Conservation (phyloP, 2,329 filamentous ascomycete species). For the Nemania diffusa region DNA sequence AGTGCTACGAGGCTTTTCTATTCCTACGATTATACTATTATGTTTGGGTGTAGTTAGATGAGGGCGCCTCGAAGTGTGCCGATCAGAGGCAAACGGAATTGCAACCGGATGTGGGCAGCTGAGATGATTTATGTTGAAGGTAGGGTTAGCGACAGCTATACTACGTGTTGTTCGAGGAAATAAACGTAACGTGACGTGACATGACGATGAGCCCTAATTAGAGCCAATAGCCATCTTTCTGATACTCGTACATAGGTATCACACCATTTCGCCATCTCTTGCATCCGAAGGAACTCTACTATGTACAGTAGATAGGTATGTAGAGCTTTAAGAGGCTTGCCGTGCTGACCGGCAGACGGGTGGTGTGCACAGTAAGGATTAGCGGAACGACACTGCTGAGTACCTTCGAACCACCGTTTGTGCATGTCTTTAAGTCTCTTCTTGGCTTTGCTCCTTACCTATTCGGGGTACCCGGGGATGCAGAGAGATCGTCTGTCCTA, state of each 20-base stretch:
- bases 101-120: slow-evolving; percentile 18
- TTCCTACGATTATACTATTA: neutral
- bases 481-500: neutral
- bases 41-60: neutral
- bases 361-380: slow-evolving; percentile 21
- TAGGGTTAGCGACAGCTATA: slow-evolving; percentile 16
- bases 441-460: slow-evolving; percentile 13
- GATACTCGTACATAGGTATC: slow-evolving; percentile 14
- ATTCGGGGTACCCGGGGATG: slow-evolving; percentile 17
- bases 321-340: slow-evolving; percentile 14
- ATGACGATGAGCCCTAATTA: slow-evolving; percentile 8
- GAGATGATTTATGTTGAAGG: slow-evolving; percentile 28
- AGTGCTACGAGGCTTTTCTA: neutral
- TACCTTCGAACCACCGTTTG: slow-evolving; percentile 18
- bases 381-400: neutral
- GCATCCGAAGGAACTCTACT: slow-evolving; percentile 12
- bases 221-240: slow-evolving; percentile 16
- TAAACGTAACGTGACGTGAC: slow-evolving; percentile 19
- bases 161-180: slow-evolving; percentile 8
- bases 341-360: slow-evolving; percentile 30
- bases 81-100: slow-evolving; percentile 2
- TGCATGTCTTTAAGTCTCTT: neutral
- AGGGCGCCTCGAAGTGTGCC: neutral
- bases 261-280: slow-evolving; percentile 30
- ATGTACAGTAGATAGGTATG: too few relatives aligned